Percentiles rank a stretch among this genome's conserved stretches.
These are phyloP conservation scores for Ceratocystiopsis sp. DNA, from an alignment of 2,329 filamentous ascomycete species.

Conservation along the genomic window DNA sequence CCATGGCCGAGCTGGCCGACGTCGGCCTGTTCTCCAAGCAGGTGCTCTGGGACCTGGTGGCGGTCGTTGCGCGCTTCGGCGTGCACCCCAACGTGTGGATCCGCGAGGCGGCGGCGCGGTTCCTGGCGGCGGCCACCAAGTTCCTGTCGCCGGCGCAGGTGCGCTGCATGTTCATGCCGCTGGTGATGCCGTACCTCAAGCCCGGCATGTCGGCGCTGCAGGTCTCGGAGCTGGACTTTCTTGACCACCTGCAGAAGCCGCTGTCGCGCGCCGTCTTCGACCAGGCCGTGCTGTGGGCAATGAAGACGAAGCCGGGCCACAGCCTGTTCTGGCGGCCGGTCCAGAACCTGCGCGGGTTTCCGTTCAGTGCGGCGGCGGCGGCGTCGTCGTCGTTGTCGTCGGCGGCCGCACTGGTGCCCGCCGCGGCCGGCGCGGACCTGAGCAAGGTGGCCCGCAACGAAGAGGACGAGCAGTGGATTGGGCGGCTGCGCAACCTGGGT, in stretches of 20 bases:
- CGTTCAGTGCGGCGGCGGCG: conserved; percentile 25
- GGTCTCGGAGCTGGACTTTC: conserved; percentile 47
- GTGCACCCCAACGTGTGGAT: conserved; percentile 96
- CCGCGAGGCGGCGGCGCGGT: conserved; percentile 71
- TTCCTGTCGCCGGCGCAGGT: conserved; percentile 67
- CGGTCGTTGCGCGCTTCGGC: conserved; percentile 68
- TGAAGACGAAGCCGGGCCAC: conserved; percentile 58
- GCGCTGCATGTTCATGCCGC: conserved; percentile 65
- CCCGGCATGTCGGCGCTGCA: conserved; percentile 42
- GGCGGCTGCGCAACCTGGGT: conserved; percentile 67
- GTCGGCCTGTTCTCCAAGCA: conserved; percentile 73
- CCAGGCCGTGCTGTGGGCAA: conserved; percentile 70
- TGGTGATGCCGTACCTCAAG: conserved; percentile 70
- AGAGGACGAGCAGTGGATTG: conserved; percentile 89
- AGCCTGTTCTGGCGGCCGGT: conserved; percentile 62
- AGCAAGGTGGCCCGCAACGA: conserved; percentile 58
- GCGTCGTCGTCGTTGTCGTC: conserved; percentile 23
- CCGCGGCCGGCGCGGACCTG: conserved; percentile 40
- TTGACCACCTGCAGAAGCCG: conserved; percentile 72
- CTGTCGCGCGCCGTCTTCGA: conserved; percentile 69
- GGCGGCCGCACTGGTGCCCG: conserved; percentile 24
- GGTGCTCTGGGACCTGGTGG: conserved; percentile 75
- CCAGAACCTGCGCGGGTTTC: conserved; percentile 43
- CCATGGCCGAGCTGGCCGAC: conserved; percentile 72
- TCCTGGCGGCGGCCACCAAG: conserved; percentile 58